These are phyloP conservation scores for Haberlea rhodopensis DNA, from an alignment of 257 asterid species.

Conservation along the genomic window DNA sequence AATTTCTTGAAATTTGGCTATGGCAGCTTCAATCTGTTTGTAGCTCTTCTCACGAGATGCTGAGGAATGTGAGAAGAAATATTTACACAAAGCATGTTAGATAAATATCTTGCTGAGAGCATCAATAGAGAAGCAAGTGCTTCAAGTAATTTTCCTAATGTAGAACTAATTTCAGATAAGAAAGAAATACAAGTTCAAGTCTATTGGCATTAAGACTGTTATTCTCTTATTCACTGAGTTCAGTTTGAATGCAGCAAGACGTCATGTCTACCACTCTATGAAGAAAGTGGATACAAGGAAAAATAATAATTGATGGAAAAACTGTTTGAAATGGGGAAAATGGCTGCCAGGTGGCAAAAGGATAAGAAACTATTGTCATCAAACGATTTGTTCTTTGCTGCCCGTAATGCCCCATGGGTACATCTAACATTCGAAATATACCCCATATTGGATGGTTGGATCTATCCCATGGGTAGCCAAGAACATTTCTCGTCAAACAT, in stretches of 20 bases:
- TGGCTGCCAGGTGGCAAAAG: not conserved
- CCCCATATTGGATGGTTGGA: no score
- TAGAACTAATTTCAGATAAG: not conserved
- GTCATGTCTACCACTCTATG: conserved; percentile 1
- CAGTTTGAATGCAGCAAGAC: conserved; percentile 10
- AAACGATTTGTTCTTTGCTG: no score
- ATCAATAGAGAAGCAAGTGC: not conserved
- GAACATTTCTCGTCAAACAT: no score
- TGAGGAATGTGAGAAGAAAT: conserved; percentile 41
- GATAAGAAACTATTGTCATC: not conserved
- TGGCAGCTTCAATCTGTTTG: conserved; percentile 94
- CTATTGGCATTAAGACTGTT: not conserved
- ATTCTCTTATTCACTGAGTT: not conserved
- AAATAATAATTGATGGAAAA: not conserved
- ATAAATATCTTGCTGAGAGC: not conserved
- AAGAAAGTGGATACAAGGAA: conserved; percentile 5
- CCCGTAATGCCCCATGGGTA: no score
- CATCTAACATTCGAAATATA: no score
- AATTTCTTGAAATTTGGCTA: conserved; percentile 78
- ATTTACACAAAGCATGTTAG: conserved; percentile 20
- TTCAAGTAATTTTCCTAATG: conserved; percentile 11
- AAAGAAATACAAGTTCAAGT: not conserved
- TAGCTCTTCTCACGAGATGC: conserved; percentile 90
- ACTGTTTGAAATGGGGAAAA: not conserved
- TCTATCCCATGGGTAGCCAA: no score